Evolutionary conservation across 1,284 basidiomycete species (phyloP).

Genomic region (Rhodotorula sp.): DNA sequence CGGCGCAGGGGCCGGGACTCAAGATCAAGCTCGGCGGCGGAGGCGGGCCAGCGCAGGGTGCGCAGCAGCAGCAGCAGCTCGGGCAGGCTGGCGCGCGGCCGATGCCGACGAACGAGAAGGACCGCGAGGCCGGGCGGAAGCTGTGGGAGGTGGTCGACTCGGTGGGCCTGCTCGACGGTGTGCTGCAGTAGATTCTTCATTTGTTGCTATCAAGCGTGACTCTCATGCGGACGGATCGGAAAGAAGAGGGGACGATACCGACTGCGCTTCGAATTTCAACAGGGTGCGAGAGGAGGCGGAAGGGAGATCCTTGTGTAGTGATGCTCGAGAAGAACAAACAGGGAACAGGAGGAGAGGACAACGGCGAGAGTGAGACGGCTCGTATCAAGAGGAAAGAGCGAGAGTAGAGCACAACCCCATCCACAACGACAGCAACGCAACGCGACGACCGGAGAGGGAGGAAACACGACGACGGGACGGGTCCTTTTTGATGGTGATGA

Average conservation of each 20-base stretch:
- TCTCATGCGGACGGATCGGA: too few relatives aligned
- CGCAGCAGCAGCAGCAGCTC: background rate
- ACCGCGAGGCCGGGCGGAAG: constrained; percentile 31
- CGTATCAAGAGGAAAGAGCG: background rate
- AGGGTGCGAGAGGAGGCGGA: background rate
- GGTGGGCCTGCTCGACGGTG: constrained; percentile 36
- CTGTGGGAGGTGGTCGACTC: constrained; percentile 41
- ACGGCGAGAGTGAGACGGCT: too few relatives aligned
- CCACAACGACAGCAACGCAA: background rate
- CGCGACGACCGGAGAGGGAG: background rate
- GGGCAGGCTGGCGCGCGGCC: background rate
- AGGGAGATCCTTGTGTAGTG: background rate
- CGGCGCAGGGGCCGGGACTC: constrained; percentile 9
- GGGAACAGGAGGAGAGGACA: background rate
- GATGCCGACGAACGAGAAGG: constrained; percentile 14
- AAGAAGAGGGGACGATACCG: background rate
- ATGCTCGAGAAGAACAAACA: constrained; percentile 1
- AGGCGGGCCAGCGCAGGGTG: background rate
- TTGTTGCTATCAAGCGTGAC: background rate
- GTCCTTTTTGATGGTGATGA: background rate
- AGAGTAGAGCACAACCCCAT: background rate
- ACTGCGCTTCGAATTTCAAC: background rate
- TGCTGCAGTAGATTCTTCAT: constrained; percentile 6
- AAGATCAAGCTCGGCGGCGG: constrained; percentile 29
- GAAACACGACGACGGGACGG: too few relatives aligned